Evolutionary conservation across 2,329 filamentous ascomycete species (phyloP).

Genomic region (Bertia moriformis): DNA sequence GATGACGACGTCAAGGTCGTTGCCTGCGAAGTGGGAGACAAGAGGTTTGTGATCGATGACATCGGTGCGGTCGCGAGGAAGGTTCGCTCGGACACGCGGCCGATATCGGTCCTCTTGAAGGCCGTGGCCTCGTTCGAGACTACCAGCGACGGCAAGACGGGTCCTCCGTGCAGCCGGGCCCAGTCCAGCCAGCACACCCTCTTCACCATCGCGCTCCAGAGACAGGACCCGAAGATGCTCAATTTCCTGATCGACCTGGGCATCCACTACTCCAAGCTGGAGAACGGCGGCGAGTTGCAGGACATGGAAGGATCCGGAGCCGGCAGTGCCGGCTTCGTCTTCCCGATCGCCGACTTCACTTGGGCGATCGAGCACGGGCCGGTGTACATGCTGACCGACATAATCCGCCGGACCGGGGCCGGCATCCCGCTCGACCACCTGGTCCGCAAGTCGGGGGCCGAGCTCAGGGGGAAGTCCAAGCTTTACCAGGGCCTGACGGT

Average conservation of each 20-base stretch:
- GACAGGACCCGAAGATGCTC: slow-evolving; percentile 37
- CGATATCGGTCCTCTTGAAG: slow-evolving; percentile 34
- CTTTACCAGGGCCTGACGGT: slow-evolving; percentile 69
- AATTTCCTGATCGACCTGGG: slow-evolving; percentile 41
- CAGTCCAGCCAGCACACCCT: slow-evolving; percentile 12
- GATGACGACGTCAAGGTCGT: slow-evolving; percentile 25
- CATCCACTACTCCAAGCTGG: slow-evolving; percentile 24
- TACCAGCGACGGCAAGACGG: slow-evolving; percentile 10
- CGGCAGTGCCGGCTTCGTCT: slow-evolving; percentile 20
- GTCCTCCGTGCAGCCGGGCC: too few species aligned
- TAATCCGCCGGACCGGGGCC: slow-evolving; percentile 52
- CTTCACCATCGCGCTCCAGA: slow-evolving; percentile 29
- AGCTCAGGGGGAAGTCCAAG: slow-evolving; percentile 47
- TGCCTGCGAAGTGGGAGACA: slow-evolving; percentile 40
- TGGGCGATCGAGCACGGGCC: slow-evolving; percentile 30
- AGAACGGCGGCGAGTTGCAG: slow-evolving; percentile 14
- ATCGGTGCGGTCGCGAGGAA: slow-evolving; percentile 55
- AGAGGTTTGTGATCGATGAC: slow-evolving; percentile 62
- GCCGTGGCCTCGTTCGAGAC: slow-evolving; percentile 16
- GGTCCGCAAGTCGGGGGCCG: slow-evolving; percentile 48
- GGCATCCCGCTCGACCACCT: slow-evolving; percentile 57
- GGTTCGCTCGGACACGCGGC: slow-evolving; percentile 48
- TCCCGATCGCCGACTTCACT: slow-evolving; percentile 24
- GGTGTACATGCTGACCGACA: slow-evolving; percentile 40
- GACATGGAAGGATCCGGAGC: slow-evolving; percentile 14